Conservation (phyloP, 208 protist genomes). For the Trypanosoma cruzi region DNA sequence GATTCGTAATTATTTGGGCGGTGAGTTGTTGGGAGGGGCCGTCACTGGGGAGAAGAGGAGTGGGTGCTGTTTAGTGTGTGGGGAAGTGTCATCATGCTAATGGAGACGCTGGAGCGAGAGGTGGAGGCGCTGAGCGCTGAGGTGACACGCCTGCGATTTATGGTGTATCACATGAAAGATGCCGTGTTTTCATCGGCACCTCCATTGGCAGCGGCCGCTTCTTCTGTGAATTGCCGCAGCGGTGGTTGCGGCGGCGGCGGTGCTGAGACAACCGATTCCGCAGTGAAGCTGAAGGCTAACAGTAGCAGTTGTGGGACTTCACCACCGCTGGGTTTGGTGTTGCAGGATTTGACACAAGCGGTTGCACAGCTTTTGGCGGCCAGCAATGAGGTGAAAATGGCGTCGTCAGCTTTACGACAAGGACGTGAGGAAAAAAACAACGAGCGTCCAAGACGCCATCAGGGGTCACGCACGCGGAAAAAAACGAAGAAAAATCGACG, state of each 20-base stretch:
- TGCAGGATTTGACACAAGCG: background rate
- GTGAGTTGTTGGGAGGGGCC: too few species aligned
- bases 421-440: background rate
- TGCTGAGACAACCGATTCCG: background rate
- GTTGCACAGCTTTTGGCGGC: conserved; percentile 6
- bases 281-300: background rate
- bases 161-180: conserved; percentile 77
- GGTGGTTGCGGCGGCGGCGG: background rate
- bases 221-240: background rate
- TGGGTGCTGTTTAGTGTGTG: background rate
- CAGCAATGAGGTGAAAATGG: background rate
- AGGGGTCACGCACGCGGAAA: background rate
- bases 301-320: background rate
- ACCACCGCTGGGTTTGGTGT: background rate
- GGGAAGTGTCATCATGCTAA: conserved; percentile 43
- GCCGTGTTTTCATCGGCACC: conserved; percentile 36
- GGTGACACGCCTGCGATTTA: conserved; percentile 83
- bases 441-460: background rate
- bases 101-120: conserved; percentile 82
- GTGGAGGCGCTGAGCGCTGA: conserved; percentile 82
- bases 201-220: background rate
- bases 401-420: background rate
- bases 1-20: background rate
- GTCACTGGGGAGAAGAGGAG: background rate
- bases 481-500: background rate